Evolutionary conservation across 2,329 filamentous ascomycete genomes (phyloP).

Genomic region (Cladophialophora yegresii): DNA sequence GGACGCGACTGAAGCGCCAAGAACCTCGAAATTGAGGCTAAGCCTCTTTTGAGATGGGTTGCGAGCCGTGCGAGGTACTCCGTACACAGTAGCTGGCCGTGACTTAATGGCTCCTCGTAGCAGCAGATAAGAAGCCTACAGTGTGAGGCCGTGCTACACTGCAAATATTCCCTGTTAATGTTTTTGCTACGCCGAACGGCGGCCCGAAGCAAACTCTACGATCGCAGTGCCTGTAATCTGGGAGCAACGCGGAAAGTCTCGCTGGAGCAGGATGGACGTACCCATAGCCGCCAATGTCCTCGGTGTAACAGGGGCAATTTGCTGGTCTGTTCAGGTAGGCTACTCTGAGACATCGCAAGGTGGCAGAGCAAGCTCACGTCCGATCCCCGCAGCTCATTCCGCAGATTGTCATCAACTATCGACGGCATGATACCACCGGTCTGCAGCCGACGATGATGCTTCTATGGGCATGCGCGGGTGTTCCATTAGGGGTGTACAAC

Average conservation of each 20-base stretch:
- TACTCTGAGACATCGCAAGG: neutral
- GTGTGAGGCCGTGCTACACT: neutral
- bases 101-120: neutral
- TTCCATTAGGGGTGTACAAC: conserved; percentile 65
- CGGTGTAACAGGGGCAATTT: conserved; percentile 63
- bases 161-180: neutral
- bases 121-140: too few species aligned
- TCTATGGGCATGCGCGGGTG: conserved; percentile 67
- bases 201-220: neutral
- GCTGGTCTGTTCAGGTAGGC: conserved; percentile 65
- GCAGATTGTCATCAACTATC: conserved; percentile 69
- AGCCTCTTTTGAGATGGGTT: neutral
- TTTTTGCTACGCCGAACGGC: neutral
- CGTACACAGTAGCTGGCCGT: too few species aligned
- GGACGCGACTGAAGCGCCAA: neutral
- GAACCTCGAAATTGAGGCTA: neutral
- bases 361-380: neutral
- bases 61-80: too few species aligned
- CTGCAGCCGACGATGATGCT: conserved; percentile 72
- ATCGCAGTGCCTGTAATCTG: neutral
- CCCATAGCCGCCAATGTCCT: conserved; percentile 60
- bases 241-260: neutral
- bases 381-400: conserved; percentile 59
- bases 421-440: conserved; percentile 65
- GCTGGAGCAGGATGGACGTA: conserved; percentile 51